Conservation (phyloP, 768 basidiomycete species). For the Mycena indigotica region DNA sequence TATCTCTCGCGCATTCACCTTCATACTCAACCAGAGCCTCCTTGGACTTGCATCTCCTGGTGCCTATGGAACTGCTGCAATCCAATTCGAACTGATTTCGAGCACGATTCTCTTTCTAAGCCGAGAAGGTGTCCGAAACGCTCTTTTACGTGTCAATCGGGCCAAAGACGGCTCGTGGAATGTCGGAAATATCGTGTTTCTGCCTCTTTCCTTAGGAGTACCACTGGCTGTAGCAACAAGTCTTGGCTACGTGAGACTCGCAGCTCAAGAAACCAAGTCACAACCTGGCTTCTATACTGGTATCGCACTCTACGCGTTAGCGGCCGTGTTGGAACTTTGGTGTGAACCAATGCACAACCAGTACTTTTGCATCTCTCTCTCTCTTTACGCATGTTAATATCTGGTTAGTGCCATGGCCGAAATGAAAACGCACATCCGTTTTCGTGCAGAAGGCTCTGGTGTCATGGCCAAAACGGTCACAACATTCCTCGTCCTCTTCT, state of each 20-base stretch:
- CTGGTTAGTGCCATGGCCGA: slow-evolving; percentile 72
- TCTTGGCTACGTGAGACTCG: slow-evolving; percentile 54
- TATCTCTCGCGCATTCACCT: slow-evolving; percentile 82
- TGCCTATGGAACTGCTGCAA: slow-evolving; percentile 86
- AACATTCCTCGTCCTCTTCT: slow-evolving; percentile 68
- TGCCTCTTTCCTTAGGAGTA: slow-evolving; percentile 72
- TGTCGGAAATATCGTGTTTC: slow-evolving; percentile 50
- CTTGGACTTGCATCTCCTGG: slow-evolving; percentile 80
- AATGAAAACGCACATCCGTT: slow-evolving; percentile 67
- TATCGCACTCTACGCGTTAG: slow-evolving; percentile 68
- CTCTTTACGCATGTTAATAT: slow-evolving; percentile 29
- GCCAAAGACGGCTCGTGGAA: slow-evolving; percentile 25
- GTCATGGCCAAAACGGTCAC: slow-evolving; percentile 72
- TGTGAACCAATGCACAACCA: slow-evolving; percentile 83
- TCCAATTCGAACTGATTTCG: slow-evolving; percentile 91
- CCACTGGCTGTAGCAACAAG: slow-evolving; percentile 60
- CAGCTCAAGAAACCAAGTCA: slow-evolving; percentile 52
- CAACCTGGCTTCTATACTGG: slow-evolving; percentile 70
- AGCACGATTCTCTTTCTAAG: slow-evolving; percentile 90
- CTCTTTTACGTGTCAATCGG: slow-evolving; percentile 63
- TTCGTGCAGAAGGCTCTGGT: slow-evolving; percentile 84
- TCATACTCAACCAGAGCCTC: slow-evolving; percentile 84
- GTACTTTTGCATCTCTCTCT: slow-evolving; percentile 34
- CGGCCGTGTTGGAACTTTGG: slow-evolving; percentile 76
- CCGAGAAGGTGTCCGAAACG: slow-evolving; percentile 90